Conservation (phyloP, 371 early-diverging fungal species). For the Rhizopus stolonifer region DNA sequence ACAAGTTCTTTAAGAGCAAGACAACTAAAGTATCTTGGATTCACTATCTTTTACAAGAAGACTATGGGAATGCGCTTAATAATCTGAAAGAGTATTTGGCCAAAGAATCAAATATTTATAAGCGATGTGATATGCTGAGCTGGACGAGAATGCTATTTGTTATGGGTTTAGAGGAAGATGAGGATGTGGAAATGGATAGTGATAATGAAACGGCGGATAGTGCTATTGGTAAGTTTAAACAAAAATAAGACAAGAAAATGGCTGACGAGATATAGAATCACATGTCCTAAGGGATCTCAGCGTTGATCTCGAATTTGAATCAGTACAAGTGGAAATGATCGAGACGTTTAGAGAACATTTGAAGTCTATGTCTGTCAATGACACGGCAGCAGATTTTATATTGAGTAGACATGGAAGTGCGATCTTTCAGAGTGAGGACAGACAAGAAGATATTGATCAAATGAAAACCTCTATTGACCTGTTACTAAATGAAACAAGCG, state of each 20-base stretch:
- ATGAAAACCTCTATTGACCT: not conserved
- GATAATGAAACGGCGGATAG: too few species aligned
- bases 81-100: not conserved
- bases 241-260: too few species aligned
- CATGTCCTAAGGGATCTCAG: not conserved
- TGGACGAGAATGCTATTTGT: not conserved
- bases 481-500: not conserved
- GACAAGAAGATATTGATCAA: not conserved
- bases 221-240: too few species aligned
- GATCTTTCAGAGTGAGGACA: not conserved
- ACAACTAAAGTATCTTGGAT: constrained; percentile 5
- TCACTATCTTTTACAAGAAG: not conserved
- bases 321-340: not conserved
- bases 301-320: not conserved
- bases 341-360: constrained; percentile 1
- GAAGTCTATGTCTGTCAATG: not conserved
- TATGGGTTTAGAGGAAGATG: not conserved
- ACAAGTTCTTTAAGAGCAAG: not conserved
- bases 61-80: constrained; percentile 2
- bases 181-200: too few species aligned
- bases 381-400: not conserved
- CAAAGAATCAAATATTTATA: not conserved
- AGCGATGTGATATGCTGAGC: not conserved
- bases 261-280: not conserved
- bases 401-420: not conserved